Evolutionary conservation across 169 alveolate genomes (phyloP).

Genomic region (Miamiensis avidus): DNA sequence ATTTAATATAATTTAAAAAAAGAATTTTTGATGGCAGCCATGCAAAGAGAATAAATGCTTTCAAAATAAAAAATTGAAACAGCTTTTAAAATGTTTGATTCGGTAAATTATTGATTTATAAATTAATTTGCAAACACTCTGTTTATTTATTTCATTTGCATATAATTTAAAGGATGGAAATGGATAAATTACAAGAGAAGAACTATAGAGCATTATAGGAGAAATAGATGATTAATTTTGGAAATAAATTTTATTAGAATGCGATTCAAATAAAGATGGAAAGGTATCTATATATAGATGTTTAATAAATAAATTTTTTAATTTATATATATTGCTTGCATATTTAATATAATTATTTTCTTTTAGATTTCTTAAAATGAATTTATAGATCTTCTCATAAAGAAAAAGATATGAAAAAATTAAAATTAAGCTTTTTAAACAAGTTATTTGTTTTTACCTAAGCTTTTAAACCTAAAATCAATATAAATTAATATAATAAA

Average conservation of each 20-base stretch:
- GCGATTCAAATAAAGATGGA: conserved; percentile 62
- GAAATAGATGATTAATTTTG: conserved; percentile 59
- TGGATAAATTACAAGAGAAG: conserved; percentile 92
- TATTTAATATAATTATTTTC: too few species aligned
- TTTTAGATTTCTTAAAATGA: background rate
- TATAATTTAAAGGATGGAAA: too few species aligned
- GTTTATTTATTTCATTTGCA: too few species aligned
- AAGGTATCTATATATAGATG: conserved; percentile 41
- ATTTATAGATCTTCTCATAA: background rate
- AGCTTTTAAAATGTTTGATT: conserved; percentile 95
- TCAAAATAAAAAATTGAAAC: conserved; percentile 90
- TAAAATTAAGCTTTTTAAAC: too few species aligned
- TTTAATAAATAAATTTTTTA: background rate
- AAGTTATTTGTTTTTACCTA: too few species aligned
- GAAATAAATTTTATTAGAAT: conserved; percentile 62
- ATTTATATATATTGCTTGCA: background rate
- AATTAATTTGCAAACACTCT: too few species aligned
- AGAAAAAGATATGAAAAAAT: background rate
- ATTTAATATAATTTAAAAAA: too few species aligned
- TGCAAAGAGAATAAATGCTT: conserved; percentile 86
- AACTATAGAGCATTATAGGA: conserved; percentile 61
- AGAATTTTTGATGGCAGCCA: conserved; percentile 95
- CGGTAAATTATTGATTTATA: too few species aligned
- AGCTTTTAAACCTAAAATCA: too few species aligned
- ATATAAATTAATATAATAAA: too few species aligned